A percentile compares a stretch with the other conserved stretches of the same genome.
Conservation (phyloP, 228 moss, liverwort and hornwort genomes). For the Sphagnum fallax region DNA sequence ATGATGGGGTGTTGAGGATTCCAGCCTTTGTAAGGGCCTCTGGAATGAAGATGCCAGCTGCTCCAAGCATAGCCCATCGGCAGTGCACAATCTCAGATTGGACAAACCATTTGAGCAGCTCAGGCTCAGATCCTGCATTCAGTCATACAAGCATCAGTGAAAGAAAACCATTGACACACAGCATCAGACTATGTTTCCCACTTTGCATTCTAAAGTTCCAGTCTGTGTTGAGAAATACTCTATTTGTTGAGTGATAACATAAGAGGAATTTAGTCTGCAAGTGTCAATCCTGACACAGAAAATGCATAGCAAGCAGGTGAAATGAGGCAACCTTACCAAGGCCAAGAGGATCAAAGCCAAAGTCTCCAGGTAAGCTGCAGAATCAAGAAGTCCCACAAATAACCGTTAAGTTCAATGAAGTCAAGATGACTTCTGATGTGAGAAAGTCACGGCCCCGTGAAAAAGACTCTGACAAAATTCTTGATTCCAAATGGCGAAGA, state of each 20-base stretch:
- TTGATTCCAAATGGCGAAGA: no score
- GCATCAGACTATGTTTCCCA: no score
- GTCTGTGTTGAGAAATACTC: neutral
- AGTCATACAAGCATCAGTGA: neutral
- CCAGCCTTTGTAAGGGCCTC: slow-evolving; percentile 80
- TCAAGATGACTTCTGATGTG: neutral
- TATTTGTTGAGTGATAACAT: no score
- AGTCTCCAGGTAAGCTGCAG: slow-evolving; percentile 68
- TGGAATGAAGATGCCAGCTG: slow-evolving; percentile 88
- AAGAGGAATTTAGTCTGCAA: neutral
- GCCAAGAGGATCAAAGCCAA: slow-evolving; percentile 88
- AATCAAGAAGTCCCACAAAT: neutral
- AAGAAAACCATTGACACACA: neutral
- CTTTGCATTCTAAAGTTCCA: neutral
- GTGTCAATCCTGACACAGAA: neutral
- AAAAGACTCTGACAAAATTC: neutral
- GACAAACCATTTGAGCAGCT: slow-evolving; percentile 71
- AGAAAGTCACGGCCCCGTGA: neutral
- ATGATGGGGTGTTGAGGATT: slow-evolving; percentile 66
- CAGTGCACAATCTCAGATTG: slow-evolving; percentile 82
- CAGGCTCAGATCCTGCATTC: slow-evolving; percentile 58
- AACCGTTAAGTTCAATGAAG: neutral
- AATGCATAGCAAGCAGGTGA: neutral
- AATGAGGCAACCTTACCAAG: slow-evolving; percentile 34
- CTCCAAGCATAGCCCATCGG: slow-evolving; percentile 85